Conservation (phyloP, 805 yeast genomes). For the Cyberlindnera lachancei region DNA sequence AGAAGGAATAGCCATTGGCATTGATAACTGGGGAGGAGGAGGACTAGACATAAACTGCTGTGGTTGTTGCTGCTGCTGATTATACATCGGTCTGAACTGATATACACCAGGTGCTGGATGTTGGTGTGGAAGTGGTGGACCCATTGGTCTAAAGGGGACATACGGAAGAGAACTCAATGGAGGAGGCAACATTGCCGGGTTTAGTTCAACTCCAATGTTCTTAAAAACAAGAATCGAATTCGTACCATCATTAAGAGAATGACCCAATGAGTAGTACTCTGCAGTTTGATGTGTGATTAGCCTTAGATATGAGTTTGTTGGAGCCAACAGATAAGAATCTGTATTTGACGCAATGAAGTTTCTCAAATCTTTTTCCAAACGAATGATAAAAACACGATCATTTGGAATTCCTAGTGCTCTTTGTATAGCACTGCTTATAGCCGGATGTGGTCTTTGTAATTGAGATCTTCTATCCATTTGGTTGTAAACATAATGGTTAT, state of each 20-base stretch:
- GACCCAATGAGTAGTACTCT: conserved; percentile 56
- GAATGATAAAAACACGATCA: conserved; percentile 43
- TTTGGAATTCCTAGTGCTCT: conserved; percentile 35
- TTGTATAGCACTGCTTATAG: conserved; percentile 22
- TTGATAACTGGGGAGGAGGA: neutral
- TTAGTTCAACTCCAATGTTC: conserved; percentile 20
- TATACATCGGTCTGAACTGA: neutral
- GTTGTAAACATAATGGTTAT: too few species aligned
- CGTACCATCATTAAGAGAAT: conserved; percentile 43
- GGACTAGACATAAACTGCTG: neutral
- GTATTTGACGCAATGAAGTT: conserved; percentile 36
- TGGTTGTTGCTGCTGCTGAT: neutral
- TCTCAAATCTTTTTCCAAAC: conserved; percentile 40
- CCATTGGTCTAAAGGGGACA: conserved; percentile 1
- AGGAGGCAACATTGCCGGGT: conserved; percentile 8
- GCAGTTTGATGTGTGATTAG: conserved; percentile 64
- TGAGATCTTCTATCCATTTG: too few species aligned
- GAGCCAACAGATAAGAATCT: conserved; percentile 32
- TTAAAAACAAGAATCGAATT: conserved; percentile 37
- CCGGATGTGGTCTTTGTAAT: neutral
- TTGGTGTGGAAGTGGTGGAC: conserved; percentile 15
- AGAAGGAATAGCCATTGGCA: too few species aligned
- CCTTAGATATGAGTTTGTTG: conserved; percentile 61
- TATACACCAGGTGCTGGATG: conserved; percentile 1
- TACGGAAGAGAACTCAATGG: conserved; percentile 12